These are phyloP conservation scores for Cytospora piceae DNA, from an alignment of 2,329 filamentous ascomycete genomes.

Conservation along the genomic window DNA sequence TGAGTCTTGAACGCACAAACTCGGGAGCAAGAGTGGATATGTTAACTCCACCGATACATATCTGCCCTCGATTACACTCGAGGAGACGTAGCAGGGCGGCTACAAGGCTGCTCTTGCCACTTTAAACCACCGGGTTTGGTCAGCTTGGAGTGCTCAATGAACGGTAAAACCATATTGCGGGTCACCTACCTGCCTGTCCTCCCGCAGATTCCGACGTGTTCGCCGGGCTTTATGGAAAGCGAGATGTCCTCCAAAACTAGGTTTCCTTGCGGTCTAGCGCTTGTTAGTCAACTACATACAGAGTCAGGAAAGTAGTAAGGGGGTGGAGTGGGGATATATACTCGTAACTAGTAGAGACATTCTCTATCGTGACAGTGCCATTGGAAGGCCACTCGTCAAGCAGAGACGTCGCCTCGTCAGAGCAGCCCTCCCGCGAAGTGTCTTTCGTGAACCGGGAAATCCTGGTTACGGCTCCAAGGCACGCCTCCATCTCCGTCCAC, in stretches of 20 bases:
- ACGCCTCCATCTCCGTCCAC: constrained; percentile 32
- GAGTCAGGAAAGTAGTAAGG: background rate
- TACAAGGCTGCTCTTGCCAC: constrained; percentile 54
- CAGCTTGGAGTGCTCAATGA: too few species aligned
- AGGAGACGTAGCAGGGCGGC: constrained; percentile 49
- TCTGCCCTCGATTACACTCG: constrained; percentile 44
- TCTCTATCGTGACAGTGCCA: background rate
- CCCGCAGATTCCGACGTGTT: constrained; percentile 55
- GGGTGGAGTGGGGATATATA: background rate
- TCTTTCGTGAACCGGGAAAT: constrained; percentile 5
- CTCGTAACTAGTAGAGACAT: constrained; percentile 12
- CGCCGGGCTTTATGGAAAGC: constrained; percentile 47
- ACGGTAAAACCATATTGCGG: too few species aligned
- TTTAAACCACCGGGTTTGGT: constrained; percentile 26
- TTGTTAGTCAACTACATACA: background rate
- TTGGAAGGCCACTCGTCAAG: background rate
- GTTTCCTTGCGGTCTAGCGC: background rate
- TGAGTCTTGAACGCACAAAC: constrained; percentile 45
- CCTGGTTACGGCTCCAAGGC: constrained; percentile 26
- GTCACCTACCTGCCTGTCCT: constrained; percentile 41
- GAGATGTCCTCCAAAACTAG: constrained; percentile 39
- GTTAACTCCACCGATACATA: constrained; percentile 48
- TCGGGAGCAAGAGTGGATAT: constrained; percentile 46
- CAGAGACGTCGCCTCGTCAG: background rate
- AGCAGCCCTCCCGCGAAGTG: background rate